phyloP scores from a whole-genome alignment of 352 stramenopile genomes.

The Pythium aquatile region DNA sequence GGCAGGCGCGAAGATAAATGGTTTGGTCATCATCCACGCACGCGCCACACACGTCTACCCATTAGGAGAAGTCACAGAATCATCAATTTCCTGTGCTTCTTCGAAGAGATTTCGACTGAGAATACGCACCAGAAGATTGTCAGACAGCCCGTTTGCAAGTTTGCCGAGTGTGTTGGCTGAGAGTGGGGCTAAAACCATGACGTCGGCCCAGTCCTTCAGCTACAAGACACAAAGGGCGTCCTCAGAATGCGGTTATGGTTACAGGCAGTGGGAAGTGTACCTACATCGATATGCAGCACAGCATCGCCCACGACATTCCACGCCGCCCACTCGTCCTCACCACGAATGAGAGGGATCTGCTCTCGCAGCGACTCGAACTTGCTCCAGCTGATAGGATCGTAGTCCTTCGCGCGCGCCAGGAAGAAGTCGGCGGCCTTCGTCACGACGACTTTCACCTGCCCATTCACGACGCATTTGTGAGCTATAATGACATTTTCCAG shows the following conservation, averaged over 20 bases:
- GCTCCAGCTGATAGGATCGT: conserved; percentile 51
- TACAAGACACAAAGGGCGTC: conserved; percentile 23
- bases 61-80: background rate
- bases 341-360: conserved; percentile 48
- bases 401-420: conserved; percentile 66
- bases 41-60: conserved; percentile 86
- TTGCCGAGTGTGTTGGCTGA: conserved; percentile 92
- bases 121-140: conserved; percentile 90
- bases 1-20: conserved; percentile 91
- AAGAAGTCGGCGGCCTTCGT: conserved; percentile 86
- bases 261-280: background rate
- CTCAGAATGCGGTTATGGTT: background rate
- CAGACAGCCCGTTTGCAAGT: conserved; percentile 91
- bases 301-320: conserved; percentile 81
- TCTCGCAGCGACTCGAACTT: conserved; percentile 38
- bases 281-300: conserved; percentile 88
- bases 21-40: conserved; percentile 93
- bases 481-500: background rate
- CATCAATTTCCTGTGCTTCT: background rate
- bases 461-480: background rate
- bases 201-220: conserved; percentile 95
- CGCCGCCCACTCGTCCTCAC: conserved; percentile 80
- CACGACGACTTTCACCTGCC: conserved; percentile 75
- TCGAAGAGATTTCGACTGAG: background rate
- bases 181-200: conserved; percentile 86